Evolutionary conservation across 192 early-diverging fungal species (phyloP).

Genomic region (Coemansia sp.): DNA sequence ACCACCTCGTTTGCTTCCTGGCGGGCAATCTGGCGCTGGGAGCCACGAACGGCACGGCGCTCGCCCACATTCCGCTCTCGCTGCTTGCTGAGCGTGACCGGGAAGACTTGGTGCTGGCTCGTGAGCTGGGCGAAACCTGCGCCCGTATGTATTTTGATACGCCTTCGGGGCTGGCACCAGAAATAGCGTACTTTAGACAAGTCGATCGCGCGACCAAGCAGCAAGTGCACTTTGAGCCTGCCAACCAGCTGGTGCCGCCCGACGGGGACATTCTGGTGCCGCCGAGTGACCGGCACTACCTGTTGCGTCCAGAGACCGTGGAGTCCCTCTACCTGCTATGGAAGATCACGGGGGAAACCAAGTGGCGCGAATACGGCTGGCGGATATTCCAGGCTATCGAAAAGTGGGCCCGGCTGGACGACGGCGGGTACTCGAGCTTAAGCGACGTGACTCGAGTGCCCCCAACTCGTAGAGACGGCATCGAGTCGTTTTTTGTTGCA

Average conservation of each 20-base stretch:
- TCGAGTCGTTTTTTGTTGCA: constrained; percentile 80
- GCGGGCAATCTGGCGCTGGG: constrained; percentile 52
- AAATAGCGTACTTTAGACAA: constrained; percentile 24
- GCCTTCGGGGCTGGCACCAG: constrained; percentile 73
- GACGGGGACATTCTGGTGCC: constrained; percentile 33
- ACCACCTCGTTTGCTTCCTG: constrained; percentile 92
- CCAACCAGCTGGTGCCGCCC: constrained; percentile 15
- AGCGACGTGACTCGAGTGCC: constrained; percentile 24
- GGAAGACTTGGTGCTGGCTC: constrained; percentile 73
- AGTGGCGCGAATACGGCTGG: constrained; percentile 76
- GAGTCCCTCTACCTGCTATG: constrained; percentile 85
- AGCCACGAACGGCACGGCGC: constrained; percentile 30
- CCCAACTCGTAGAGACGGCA: constrained; percentile 22
- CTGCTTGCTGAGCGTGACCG: constrained; percentile 23
- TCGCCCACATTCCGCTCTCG: constrained; percentile 13
- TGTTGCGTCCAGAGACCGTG: constrained; percentile 86
- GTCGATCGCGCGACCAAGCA: background rate
- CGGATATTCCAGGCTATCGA: constrained; percentile 81
- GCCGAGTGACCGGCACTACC: constrained; percentile 32
- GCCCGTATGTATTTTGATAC: constrained; percentile 80
- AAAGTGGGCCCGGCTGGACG: constrained; percentile 60
- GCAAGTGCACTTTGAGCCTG: background rate
- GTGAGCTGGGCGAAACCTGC: constrained; percentile 77
- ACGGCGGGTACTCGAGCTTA: constrained; percentile 59
- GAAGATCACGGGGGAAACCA: constrained; percentile 75